Evolutionary conservation across 805 yeast species (phyloP).

Genomic region (Yarrowia sp.): DNA sequence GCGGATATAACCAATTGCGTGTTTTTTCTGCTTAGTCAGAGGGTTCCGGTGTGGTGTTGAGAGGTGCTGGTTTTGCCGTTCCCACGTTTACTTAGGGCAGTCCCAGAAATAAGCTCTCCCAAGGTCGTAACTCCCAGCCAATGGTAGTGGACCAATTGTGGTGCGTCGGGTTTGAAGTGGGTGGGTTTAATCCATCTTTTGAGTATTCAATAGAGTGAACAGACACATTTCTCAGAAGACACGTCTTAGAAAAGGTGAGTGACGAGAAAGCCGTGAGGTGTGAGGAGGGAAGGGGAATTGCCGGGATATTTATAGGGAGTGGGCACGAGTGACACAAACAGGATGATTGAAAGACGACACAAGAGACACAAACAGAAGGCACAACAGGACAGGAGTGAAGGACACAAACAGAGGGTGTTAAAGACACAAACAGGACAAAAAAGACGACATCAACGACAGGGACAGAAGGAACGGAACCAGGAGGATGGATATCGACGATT

Average conservation of each 20-base stretch:
- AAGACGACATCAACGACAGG: background rate
- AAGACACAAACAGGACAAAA: no score
- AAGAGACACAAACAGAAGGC: background rate
- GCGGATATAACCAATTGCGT: background rate
- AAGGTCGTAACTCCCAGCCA: slow-evolving; percentile 32
- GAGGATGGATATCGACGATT: no score
- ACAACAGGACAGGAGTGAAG: background rate
- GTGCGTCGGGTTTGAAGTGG: slow-evolving; percentile 9
- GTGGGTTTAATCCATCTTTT: slow-evolving; percentile 25
- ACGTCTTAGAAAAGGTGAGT: slow-evolving; percentile 35
- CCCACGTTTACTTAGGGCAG: slow-evolving; percentile 12
- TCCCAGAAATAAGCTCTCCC: slow-evolving; percentile 24
- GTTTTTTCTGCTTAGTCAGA: background rate
- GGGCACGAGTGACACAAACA: background rate
- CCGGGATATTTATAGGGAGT: background rate
- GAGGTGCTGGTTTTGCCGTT: background rate
- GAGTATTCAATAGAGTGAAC: slow-evolving; percentile 31
- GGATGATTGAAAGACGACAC: no score
- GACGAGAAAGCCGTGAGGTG: background rate
- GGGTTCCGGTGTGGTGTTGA: no score
- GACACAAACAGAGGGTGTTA: background rate
- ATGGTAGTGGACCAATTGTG: slow-evolving; percentile 31
- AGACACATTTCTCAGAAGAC: slow-evolving; percentile 37
- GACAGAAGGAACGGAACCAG: background rate
- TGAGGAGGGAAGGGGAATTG: background rate